A percentile compares a stretch with the other conserved stretches of the same genome.
These are phyloP conservation scores for Trypethelium eluteriae DNA, from an alignment of 495 filamentous ascomycete genomes.

Conservation along the genomic window DNA sequence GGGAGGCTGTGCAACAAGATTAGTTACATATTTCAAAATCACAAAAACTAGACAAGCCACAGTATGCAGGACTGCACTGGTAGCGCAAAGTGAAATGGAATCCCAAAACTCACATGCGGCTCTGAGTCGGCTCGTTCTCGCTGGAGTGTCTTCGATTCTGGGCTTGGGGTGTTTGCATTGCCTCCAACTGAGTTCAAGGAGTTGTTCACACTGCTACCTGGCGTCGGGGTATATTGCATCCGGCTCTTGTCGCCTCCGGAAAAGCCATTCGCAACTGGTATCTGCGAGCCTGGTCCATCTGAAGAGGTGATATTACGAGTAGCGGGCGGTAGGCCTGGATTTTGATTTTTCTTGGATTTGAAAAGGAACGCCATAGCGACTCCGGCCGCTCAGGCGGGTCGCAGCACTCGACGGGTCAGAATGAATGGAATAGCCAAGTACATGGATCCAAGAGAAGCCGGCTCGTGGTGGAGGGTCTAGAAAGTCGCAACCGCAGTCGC, in stretches of 20 bases:
- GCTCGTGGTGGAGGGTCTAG: not conserved
- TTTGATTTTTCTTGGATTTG: conserved; percentile 57
- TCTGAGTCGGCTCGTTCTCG: conserved; percentile 39
- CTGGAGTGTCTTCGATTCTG: conserved; percentile 44
- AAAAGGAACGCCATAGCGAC: conserved; percentile 63
- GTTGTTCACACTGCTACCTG: conserved; percentile 57
- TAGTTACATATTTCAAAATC: not conserved
- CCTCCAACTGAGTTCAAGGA: conserved; percentile 52
- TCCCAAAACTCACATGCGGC: conserved; percentile 26
- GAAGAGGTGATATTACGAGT: conserved; percentile 43
- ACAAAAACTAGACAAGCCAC: too few species aligned
- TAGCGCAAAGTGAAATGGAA: not conserved
- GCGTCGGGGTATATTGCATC: conserved; percentile 48
- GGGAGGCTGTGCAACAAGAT: conserved; percentile 15
- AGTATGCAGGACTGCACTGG: too few species aligned
- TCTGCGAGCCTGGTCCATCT: conserved; percentile 30
- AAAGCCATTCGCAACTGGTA: conserved; percentile 33
- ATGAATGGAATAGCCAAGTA: not conserved
- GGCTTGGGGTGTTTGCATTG: conserved; percentile 35
- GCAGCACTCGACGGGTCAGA: not conserved
- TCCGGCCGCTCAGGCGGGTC: conserved; percentile 16
- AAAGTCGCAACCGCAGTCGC: not conserved
- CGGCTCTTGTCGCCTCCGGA: conserved; percentile 16
- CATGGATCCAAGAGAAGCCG: not conserved
- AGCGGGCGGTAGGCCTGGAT: conserved; percentile 45